Evolutionary conservation across 2,329 filamentous ascomycete species (phyloP), one percentile per base, ranked within the genome.

Genomic region (Neofusicoccum parvum): DNA sequence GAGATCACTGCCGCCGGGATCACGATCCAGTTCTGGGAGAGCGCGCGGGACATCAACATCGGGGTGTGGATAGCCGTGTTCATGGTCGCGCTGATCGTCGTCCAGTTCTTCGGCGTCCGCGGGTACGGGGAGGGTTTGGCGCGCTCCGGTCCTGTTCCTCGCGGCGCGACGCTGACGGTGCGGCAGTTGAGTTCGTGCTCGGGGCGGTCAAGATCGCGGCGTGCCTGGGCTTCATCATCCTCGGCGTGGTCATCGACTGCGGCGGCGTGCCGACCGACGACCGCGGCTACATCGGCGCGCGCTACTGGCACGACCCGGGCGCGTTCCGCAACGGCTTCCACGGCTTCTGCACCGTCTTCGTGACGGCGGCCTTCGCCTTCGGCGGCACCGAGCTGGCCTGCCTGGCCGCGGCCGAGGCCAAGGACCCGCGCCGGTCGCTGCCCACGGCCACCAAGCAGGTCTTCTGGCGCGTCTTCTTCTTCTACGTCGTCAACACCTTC

Each of bases 351-450:
- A 81, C 82, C 66, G 86, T 88, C 50, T 88, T 89, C 70, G 86
- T 88, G 65, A 88, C 86, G 34, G 86, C 86, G 17, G 85, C 86
- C 2, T 89, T 89, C 70, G 81, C 86, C 54, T 89, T 88, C 74
- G 82, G 83, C 50, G 87, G 87, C 69, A 88, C 86, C 27, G 87
- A 89, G 74, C 77, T 89, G 43, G 85, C 87, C 49, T 87, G 86
- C 72, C 77, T 88, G 50, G 85, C 85, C 27, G 85, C 86, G 45
- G 86, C 86, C 20, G 20, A 20, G 20, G 20, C 20, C 2, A 20
- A 20, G 20, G 20, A 20, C 20, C 20, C 20, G 20, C 20, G 20
- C 20, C 23, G 86, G 69, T 77, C 78, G 5, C 75, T 82, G 34
- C 80, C 80, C 3, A 74, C 74, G 66, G 80, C 80, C 45, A 76